A percentile compares a stretch with the other conserved stretches of the same genome.
Conservation (phyloP, 768 basidiomycete genomes). For the Termitomyces eurrhizus region DNA sequence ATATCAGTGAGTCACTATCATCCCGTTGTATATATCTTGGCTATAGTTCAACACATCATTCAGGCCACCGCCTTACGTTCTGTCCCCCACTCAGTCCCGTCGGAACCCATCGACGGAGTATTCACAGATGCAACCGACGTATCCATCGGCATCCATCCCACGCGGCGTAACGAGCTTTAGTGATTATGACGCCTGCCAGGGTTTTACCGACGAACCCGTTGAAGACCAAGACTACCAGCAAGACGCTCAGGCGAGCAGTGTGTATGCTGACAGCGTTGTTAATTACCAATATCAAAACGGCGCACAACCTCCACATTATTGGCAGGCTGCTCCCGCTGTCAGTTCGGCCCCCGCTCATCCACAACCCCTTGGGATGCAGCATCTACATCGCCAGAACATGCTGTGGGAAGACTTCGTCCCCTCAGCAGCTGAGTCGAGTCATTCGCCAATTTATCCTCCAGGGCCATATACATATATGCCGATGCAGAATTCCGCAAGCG, state of each 20-base stretch:
- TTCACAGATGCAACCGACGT: conserved; percentile 4
- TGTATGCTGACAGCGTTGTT: background rate
- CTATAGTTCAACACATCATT: conserved; percentile 2
- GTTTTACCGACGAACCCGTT: background rate
- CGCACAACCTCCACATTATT: conserved; percentile 2
- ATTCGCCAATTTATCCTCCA: conserved; percentile 5
- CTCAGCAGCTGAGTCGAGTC: conserved; percentile 6
- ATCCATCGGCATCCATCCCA: conserved; percentile 8
- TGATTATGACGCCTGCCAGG: conserved; percentile 6
- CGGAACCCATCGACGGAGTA: background rate
- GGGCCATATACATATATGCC: conserved; percentile 5
- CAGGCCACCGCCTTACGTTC: conserved; percentile 9
- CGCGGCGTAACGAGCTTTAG: conserved; percentile 10
- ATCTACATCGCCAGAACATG: conserved; percentile 6
- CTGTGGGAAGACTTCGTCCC: conserved; percentile 1
- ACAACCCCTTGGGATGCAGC: conserved; percentile 2
- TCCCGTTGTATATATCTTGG: conserved; percentile 8
- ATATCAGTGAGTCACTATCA: conserved; percentile 15
- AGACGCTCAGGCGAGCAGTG: background rate
- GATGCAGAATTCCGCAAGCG: conserved; percentile 1
- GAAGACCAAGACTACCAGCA: background rate
- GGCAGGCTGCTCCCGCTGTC: background rate
- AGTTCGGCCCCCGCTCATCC: background rate
- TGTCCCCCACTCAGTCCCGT: conserved; percentile 4
- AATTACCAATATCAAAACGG: conserved; percentile 6